A percentile compares a stretch with the other conserved stretches of the same genome.
These are phyloP conservation scores for Lepidopterella palustris DNA, from an alignment of 495 filamentous ascomycete genomes.

Conservation along the genomic window DNA sequence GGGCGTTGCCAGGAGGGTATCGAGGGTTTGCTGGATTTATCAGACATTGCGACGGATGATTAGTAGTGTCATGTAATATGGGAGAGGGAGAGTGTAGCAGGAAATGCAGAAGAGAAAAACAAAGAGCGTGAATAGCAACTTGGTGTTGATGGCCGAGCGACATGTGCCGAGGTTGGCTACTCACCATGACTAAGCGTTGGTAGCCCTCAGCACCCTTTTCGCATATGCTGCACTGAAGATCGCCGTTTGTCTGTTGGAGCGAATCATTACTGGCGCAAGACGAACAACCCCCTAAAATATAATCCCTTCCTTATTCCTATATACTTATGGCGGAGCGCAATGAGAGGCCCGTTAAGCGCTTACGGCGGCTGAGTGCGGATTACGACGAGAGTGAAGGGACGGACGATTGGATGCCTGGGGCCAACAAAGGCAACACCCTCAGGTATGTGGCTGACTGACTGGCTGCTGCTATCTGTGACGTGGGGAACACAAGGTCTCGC, in stretches of 20 bases:
- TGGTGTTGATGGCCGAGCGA: background rate
- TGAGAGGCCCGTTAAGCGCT: constrained; percentile 41
- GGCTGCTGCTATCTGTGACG: constrained; percentile 10
- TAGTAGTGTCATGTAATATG: background rate
- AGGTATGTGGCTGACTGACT: constrained; percentile 26
- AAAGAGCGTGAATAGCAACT: background rate
- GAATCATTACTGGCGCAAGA: constrained; percentile 3
- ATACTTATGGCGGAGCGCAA: constrained; percentile 16
- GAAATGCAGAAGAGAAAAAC: background rate
- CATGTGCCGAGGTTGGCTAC: background rate
- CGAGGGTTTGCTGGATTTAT: constrained; percentile 35
- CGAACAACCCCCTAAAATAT: background rate
- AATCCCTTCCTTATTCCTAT: constrained; percentile 1
- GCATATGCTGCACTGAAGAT: background rate
- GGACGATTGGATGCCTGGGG: constrained; percentile 32
- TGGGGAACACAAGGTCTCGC: constrained; percentile 19
- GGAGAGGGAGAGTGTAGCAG: background rate
- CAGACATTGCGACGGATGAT: constrained; percentile 34
- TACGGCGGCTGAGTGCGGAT: constrained; percentile 41
- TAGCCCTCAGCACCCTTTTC: background rate
- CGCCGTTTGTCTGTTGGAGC: background rate
- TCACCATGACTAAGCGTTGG: too few species aligned
- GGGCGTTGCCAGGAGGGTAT: constrained; percentile 46
- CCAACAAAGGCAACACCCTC: constrained; percentile 12
- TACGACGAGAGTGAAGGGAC: constrained; percentile 37